phyloP scores from a whole-genome alignment of 2,329 filamentous ascomycete genomes.

The Sporothrix dimorphospora region DNA sequence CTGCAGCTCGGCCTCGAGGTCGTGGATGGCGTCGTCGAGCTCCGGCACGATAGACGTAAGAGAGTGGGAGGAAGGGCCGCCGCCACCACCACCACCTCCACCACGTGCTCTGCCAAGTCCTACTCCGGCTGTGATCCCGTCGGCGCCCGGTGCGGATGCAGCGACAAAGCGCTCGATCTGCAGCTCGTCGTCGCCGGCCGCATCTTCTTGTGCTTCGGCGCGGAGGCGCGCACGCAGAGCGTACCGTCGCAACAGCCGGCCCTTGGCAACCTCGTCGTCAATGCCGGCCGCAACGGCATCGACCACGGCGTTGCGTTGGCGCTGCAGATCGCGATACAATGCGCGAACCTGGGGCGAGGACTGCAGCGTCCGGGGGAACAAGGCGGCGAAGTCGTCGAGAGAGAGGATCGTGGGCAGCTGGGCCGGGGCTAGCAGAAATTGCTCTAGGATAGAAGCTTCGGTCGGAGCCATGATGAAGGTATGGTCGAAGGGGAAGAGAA shows the following conservation, averaged over 20 bases:
- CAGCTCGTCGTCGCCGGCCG: constrained; percentile 66
- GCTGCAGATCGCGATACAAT: constrained; percentile 79
- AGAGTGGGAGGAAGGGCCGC: constrained; percentile 52
- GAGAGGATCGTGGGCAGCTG: constrained; percentile 74
- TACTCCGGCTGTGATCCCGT: not conserved
- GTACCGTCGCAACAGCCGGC: constrained; percentile 60
- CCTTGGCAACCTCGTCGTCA: constrained; percentile 62
- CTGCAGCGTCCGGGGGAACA: constrained; percentile 72
- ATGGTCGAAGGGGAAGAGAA: not conserved
- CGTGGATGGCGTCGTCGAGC: constrained; percentile 66
- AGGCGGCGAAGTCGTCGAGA: constrained; percentile 71
- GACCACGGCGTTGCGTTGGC: constrained; percentile 69
- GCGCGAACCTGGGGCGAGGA: constrained; percentile 67
- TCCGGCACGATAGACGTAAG: constrained; percentile 67
- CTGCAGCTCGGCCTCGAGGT: constrained; percentile 69
- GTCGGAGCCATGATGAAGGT: constrained; percentile 62
- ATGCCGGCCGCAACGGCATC: constrained; percentile 70
- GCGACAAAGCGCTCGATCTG: constrained; percentile 62
- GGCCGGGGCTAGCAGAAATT: constrained; percentile 78
- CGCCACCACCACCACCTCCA: not conserved
- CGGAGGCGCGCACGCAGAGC: constrained; percentile 58
- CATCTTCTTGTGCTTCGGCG: constrained; percentile 54
- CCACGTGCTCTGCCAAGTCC: too few species aligned
- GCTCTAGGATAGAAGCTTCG: constrained; percentile 73
- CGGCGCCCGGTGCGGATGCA: constrained; percentile 45